These are phyloP conservation scores for Phytophthora lateralis DNA, from an alignment of 352 stramenopile species.

Conservation along the genomic window DNA sequence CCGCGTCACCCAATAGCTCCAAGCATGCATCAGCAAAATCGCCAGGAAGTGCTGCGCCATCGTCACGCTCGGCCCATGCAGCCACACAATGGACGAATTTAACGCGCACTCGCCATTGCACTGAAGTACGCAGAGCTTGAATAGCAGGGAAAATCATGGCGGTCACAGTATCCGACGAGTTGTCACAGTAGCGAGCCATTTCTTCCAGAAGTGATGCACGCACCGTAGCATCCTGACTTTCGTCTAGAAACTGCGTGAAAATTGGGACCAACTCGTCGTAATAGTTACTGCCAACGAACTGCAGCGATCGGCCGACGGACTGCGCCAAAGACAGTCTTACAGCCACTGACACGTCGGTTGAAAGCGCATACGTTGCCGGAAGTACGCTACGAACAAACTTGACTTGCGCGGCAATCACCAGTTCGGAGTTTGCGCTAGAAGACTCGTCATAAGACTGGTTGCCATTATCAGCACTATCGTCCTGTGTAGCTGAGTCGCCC, in stretches of 20 bases:
- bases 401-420: constrained; percentile 60
- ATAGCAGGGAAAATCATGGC: constrained; percentile 77
- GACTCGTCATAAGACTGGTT: constrained; percentile 9
- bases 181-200: constrained; percentile 79
- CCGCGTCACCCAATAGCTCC: constrained; percentile 64
- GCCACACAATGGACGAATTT: constrained; percentile 88
- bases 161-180: constrained; percentile 62
- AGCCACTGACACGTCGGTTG: constrained; percentile 77
- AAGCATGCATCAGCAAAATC: constrained; percentile 81
- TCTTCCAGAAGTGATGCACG: constrained; percentile 83
- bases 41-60: constrained; percentile 56
- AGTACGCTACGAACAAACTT: constrained; percentile 86
- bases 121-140: constrained; percentile 65
- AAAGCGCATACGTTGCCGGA: constrained; percentile 76
- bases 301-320: constrained; percentile 75
- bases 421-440: constrained; percentile 27
- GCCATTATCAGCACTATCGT: constrained; percentile 1
- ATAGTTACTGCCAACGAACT: constrained; percentile 66
- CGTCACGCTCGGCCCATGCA: constrained; percentile 74
- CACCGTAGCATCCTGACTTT: constrained; percentile 80
- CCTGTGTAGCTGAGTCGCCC: constrained; percentile 12
- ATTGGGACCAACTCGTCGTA: constrained; percentile 87
- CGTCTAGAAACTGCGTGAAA: constrained; percentile 82
- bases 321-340: constrained; percentile 77
- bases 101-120: constrained; percentile 83